Conservation (phyloP, 2,329 filamentous ascomycete genomes). For the Fusarium floridanum region DNA sequence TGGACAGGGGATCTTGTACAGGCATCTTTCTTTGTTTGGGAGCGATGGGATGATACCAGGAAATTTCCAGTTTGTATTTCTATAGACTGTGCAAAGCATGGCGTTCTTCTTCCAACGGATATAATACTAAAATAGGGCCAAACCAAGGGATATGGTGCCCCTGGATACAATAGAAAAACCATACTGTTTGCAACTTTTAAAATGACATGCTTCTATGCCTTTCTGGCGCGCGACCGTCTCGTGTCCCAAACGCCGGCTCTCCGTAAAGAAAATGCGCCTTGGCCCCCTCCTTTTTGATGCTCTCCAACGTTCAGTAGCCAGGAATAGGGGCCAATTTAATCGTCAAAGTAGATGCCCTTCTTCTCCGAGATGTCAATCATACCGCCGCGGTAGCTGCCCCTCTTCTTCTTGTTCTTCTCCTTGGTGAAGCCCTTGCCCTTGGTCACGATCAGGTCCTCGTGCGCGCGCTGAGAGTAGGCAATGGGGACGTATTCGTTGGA, state of each 20-base stretch:
- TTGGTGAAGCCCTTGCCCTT: conserved; percentile 98
- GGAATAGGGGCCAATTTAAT: conserved; percentile 62
- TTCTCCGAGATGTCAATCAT: conserved; percentile 84
- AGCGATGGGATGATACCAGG: neutral
- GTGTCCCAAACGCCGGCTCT: conserved; percentile 46
- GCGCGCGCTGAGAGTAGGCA: conserved; percentile 89
- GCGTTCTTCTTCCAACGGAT: neutral
- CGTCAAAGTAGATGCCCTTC: conserved; percentile 95
- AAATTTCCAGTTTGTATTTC: neutral
- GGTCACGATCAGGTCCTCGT: conserved; percentile 89
- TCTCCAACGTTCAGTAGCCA: conserved; percentile 4
- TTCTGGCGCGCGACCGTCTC: conserved; percentile 32
- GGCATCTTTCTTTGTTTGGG: neutral
- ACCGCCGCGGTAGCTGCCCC: conserved; percentile 90
- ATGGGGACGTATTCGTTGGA: conserved; percentile 88
- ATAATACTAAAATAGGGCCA: neutral
- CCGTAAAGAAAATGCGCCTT: conserved; percentile 28
- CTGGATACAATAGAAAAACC: neutral
- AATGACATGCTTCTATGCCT: conserved; percentile 29
- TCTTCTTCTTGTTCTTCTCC: conserved; percentile 99
- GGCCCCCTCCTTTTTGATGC: conserved; percentile 6
- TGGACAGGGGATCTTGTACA: neutral
- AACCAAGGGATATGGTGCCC: neutral
- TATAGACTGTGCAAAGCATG: neutral
- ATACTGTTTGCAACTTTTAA: conserved; percentile 7